Conservation (phyloP, 805 yeast genomes). For the Nakazawaea pomicola region DNA sequence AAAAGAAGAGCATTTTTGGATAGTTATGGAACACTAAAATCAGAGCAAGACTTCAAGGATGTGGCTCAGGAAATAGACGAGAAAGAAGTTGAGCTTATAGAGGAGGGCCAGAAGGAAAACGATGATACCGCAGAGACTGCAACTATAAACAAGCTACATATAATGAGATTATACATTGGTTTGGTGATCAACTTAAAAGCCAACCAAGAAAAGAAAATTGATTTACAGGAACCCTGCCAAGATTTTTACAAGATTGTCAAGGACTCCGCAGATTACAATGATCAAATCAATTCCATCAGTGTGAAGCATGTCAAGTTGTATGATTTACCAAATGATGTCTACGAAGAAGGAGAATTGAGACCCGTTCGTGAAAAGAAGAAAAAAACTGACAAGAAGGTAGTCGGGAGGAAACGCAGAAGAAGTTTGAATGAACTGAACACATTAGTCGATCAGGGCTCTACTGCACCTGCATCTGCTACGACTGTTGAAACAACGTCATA, state of each 20-base stretch:
- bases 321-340: constrained; percentile 84
- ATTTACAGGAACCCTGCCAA: constrained; percentile 83
- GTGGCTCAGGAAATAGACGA: constrained; percentile 27
- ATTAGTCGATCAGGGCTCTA: neutral
- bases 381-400: constrained; percentile 32
- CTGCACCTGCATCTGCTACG: constrained; percentile 1
- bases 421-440: constrained; percentile 4
- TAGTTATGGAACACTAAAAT: constrained; percentile 56
- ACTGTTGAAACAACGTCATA: neutral
- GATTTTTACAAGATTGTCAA: constrained; percentile 83
- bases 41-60: constrained; percentile 39
- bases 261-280: constrained; percentile 63
- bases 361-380: constrained; percentile 56
- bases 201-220: constrained; percentile 57
- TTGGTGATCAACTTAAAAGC: constrained; percentile 50
- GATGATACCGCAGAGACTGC: neutral
- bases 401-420: constrained; percentile 27
- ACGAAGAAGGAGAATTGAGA: constrained; percentile 69
- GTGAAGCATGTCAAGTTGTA: constrained; percentile 71
- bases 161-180: constrained; percentile 81
- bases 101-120: constrained; percentile 6
- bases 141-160: constrained; percentile 34
- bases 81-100: constrained; percentile 23
- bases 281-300: constrained; percentile 51
- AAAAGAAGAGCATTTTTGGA: constrained; percentile 52